Base-by-base conservation (phyloP, 2,329 filamentous ascomycete species). In the Daldinia sp. region DNA sequence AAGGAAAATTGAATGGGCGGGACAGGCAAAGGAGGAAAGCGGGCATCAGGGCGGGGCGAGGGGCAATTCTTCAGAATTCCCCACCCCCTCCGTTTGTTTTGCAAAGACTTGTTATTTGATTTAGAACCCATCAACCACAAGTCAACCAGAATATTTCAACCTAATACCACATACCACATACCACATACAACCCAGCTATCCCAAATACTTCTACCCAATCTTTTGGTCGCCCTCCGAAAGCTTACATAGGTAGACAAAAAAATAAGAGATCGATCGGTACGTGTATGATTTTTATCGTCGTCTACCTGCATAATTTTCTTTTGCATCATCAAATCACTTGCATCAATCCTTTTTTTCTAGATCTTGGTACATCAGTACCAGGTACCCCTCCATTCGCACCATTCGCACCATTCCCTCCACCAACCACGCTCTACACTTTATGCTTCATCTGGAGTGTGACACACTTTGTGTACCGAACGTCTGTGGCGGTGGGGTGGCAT, bases 31-130 rank as follows among this genome's bases (percentile, higher is more conserved):
- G 10, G 15, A 5, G 46, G 6, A 50, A 12, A 3, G 46, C 26
- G 46, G 46, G 46, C 46, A 50, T 50, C 26, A 50, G 46, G 46
- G 46, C 46, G 56, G 56, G 59, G 67, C 56, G 67, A 70, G 67
- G 67, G 67, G 67, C 67, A 70, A 70, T 67, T 67, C 63, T 58
- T 63, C 44, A 60, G 42, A 50, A 55, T 69, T 67, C 67, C 67
- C 67, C 67, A 67, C 67, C 67, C 67, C 67, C 67, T 69, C 63
- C 67, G 63, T 67, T 69, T 63, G 63, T 67, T 69, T 63, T 57
- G 57, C 60, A 63, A 50, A 30, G 56, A 7, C 33, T 50, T 63
- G 59, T 46, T 65, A 62, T 65, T 68, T 62, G 58, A 63, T 46
- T 63, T 63, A 13, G 35, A 44, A 56, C 37, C 56, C 57, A 15